Conservation (phyloP, 2,329 filamentous ascomycete genomes). For the Pseudogymnoascus sp. region DNA sequence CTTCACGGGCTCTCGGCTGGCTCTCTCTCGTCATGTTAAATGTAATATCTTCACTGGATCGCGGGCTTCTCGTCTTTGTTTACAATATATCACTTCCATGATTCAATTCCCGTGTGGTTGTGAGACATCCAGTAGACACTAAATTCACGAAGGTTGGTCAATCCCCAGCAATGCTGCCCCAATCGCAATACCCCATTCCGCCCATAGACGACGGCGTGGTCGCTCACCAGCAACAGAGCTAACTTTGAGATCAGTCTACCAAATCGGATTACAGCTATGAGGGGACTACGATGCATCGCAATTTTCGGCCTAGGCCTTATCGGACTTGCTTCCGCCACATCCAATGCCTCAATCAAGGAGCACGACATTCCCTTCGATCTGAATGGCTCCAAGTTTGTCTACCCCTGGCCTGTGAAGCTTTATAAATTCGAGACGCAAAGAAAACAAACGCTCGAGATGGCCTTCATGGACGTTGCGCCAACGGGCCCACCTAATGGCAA, state of each 20-base stretch:
- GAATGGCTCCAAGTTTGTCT: conserved; percentile 21
- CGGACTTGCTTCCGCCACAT: not conserved
- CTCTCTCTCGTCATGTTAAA: not conserved
- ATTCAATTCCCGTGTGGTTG: not conserved
- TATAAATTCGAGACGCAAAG: conserved; percentile 41
- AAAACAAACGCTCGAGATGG: conserved; percentile 42
- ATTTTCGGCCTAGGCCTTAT: not conserved
- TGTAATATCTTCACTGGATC: not conserved
- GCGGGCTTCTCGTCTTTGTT: not conserved
- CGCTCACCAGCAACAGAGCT: not conserved
- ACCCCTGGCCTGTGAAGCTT: conserved; percentile 43
- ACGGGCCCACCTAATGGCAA: conserved; percentile 24
- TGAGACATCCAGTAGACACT: not conserved
- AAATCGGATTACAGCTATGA: not conserved
- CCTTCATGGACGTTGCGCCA: conserved; percentile 46
- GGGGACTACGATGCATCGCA: not conserved
- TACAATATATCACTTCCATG: not conserved
- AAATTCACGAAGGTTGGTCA: not conserved
- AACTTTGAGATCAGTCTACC: not conserved
- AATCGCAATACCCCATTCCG: not conserved
- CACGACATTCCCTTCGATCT: not conserved
- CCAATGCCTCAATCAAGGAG: conserved; percentile 23
- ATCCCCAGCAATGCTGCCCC: not conserved
- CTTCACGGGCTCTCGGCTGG: not conserved
- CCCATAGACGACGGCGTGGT: not conserved